Conservation (phyloP, 345 rosid species). For the Hevea brasiliensis region DNA sequence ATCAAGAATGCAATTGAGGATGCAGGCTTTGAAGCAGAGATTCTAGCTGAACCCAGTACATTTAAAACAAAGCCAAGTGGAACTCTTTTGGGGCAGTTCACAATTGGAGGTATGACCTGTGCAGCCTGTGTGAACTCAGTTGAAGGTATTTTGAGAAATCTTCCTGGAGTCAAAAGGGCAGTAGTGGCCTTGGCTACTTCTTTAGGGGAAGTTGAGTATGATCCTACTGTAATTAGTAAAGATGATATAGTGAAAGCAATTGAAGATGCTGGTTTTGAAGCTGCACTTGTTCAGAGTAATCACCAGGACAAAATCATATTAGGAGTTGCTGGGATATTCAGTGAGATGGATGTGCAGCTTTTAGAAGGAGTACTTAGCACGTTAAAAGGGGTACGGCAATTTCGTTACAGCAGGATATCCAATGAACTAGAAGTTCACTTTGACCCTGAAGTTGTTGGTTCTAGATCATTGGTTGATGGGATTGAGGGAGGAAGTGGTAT, state of each 20-base stretch:
- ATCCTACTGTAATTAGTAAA: constrained; percentile 69
- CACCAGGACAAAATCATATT: constrained; percentile 80
- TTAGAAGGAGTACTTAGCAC: constrained; percentile 64
- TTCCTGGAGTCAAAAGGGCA: constrained; percentile 90
- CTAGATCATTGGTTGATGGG: constrained; percentile 80
- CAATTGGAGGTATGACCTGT: constrained; percentile 96
- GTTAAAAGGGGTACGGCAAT: constrained; percentile 75
- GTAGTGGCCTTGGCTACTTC: constrained; percentile 93
- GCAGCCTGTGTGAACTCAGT: constrained; percentile 96
- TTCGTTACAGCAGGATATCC: constrained; percentile 55
- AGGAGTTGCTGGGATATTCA: constrained; percentile 60
- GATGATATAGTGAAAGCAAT: constrained; percentile 85
- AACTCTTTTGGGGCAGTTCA: constrained; percentile 74
- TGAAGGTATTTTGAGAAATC: constrained; percentile 79
- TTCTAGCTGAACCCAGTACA: constrained; percentile 55
- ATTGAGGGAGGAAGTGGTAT: constrained; percentile 69
- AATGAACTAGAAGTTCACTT: constrained; percentile 78
- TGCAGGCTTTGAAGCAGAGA: constrained; percentile 98
- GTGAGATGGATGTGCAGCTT: constrained; percentile 66
- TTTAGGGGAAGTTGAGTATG: constrained; percentile 96
- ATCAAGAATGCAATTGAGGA: constrained; percentile 92
- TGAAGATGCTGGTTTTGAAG: constrained; percentile 98
- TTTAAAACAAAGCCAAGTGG: constrained; percentile 43
- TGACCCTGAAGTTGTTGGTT: constrained; percentile 81
- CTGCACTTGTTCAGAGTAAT: constrained; percentile 87